Base-by-base conservation (phyloP, 371 early-diverging fungal genomes). In the Mucor ambiguus region DNA sequence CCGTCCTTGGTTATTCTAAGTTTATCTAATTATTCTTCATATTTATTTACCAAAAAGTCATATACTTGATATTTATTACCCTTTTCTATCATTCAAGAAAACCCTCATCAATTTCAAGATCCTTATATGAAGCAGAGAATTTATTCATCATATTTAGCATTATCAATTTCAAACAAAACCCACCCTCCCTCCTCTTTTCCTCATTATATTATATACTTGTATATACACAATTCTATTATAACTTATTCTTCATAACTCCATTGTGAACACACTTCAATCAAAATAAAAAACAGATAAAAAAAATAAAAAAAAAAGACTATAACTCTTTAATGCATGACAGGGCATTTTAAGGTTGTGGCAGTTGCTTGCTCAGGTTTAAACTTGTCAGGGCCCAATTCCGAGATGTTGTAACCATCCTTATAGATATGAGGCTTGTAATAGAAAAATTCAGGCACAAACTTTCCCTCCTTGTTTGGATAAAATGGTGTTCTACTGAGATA, bases 1-100 rank as follows among this genome's bases (percentile, higher is more conserved):
- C 44, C 64, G 58, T 61, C 68, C 72, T 61, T 72, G 72, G 72
- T 64, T 68, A 35, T 61, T 72, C 28, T 72, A 71, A 67, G 16
- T 49, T 29, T 49, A 58, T 29, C 22, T 44, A 35, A 37, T 46
- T 38, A 8, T 29, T 16, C 38, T 30, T 20, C 49, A 28, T 60
- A 43, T 60, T 58, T 44, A 22, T 35, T 58, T 57, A 20, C 41
- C 41, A 41, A 41, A 41, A 41, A 41, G 32, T 20, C 30, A 16
- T 58, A 14, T 52, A 28, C 41, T 52, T 43, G 30, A 56, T 63
- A 29, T 33, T 43, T 56, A 63, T 56, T 57, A 56, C 56, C 56
- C 29, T 43, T 56, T 30, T 41, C 38, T 55, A 24, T 30, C 24
- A 26, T 16, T 14, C 16, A 28, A 28, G 28, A 52, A 22, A 28